These are phyloP conservation scores for Wickerhamomyces rabaulensis DNA, from an alignment of 805 yeast genomes.

Conservation along the genomic window DNA sequence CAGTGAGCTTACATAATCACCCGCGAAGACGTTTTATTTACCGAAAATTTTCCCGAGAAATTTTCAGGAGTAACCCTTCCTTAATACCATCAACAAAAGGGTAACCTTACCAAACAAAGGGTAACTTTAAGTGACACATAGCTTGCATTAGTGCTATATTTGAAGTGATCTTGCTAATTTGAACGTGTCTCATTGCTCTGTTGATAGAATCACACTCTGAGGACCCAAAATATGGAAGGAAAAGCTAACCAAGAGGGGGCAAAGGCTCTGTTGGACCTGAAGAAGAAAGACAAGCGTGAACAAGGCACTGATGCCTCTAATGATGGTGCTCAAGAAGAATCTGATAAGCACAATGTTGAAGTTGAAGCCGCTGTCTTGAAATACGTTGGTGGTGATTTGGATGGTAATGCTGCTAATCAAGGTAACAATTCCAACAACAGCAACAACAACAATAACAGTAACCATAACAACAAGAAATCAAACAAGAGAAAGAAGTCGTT, in stretches of 20 bases:
- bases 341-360: slow-evolving; percentile 49
- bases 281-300: slow-evolving; percentile 17
- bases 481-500: slow-evolving; percentile 19
- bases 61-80: not conserved
- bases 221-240: not conserved
- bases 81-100: not conserved
- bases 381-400: slow-evolving; percentile 62
- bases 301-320: slow-evolving; percentile 2
- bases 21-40: not conserved
- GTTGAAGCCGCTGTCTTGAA: slow-evolving; percentile 80
- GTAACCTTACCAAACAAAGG: not conserved
- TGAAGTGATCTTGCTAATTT: not conserved
- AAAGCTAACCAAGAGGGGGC: slow-evolving; percentile 18
- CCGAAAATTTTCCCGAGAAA: not conserved
- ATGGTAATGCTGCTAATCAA: slow-evolving; percentile 21
- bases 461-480: not conserved
- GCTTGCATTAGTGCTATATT: not conserved
- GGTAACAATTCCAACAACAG: not conserved
- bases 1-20: no score
- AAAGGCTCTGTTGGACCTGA: slow-evolving; percentile 19
- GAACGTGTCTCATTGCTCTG: slow-evolving; percentile 1
- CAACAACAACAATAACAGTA: slow-evolving; percentile 15
- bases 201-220: not conserved
- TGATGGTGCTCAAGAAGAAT: slow-evolving; percentile 21
- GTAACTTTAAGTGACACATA: not conserved